These are phyloP conservation scores for Sideroxylon spinosum DNA, from an alignment of 179 eudicot species.

Conservation along the genomic window DNA sequence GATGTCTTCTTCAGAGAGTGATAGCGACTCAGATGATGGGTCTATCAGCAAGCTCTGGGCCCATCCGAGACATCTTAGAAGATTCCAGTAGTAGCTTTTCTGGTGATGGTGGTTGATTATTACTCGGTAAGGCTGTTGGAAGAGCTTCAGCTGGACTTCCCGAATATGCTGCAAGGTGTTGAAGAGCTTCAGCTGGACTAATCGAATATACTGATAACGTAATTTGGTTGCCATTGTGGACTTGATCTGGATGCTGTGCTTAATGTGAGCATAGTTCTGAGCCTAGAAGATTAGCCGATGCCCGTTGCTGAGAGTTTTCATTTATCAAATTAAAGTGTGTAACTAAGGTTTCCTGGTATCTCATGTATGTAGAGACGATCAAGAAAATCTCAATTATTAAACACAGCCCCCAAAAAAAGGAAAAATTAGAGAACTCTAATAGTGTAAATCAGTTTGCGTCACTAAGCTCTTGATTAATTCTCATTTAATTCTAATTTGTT, in stretches of 20 bases:
- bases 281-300: conserved; percentile 10
- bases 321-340: neutral
- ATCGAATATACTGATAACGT: conserved; percentile 10
- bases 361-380: neutral
- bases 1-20: conserved; percentile 48
- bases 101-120: neutral
- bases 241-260: neutral
- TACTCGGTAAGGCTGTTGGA: neutral
- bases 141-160: conserved; percentile 22
- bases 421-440: too few species aligned
- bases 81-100: conserved; percentile 1
- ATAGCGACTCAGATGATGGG: conserved; percentile 51
- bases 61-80: conserved; percentile 14
- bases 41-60: conserved; percentile 39
- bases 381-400: neutral
- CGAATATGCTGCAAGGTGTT: too few species aligned
- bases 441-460: too few species aligned
- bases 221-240: neutral
- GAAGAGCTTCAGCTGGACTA: conserved; percentile 20
- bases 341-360: neutral
- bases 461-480: too few species aligned
- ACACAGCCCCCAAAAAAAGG: too few species aligned
- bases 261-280: neutral
- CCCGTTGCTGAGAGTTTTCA: neutral
- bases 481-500: too few species aligned